These are phyloP conservation scores for Cupressus sempervirens DNA, from an alignment of 75 land plant genomes.

Conservation along the genomic window DNA sequence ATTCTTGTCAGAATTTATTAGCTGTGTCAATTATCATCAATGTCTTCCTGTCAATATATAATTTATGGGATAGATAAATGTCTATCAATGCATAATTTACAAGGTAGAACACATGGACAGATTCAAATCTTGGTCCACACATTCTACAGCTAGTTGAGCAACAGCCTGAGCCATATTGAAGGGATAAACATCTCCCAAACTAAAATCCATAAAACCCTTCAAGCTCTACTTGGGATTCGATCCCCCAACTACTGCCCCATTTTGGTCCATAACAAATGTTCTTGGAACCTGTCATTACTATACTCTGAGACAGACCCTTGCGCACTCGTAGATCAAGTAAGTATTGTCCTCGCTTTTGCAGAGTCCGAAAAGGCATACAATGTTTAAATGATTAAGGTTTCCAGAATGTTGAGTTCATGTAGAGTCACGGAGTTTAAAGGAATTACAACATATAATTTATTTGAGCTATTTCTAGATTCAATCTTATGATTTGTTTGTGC, in stretches of 20 bases:
- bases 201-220: constrained; percentile 27
- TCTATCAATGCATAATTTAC: no score
- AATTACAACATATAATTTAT: no score
- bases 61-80: no score
- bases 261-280: constrained; percentile 12
- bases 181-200: constrained; percentile 20
- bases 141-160: constrained; percentile 27
- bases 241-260: constrained; percentile 25
- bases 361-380: constrained; percentile 55
- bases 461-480: no score
- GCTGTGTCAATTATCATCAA: no score
- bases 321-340: constrained; percentile 66
- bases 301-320: constrained; percentile 33
- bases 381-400: constrained; percentile 47
- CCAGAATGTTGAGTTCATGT: constrained; percentile 57
- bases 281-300: background rate
- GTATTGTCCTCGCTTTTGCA: constrained; percentile 32
- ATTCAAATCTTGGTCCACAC: constrained; percentile 30
- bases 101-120: no score
- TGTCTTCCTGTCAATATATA: no score
- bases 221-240: constrained; percentile 18
- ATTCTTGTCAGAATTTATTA: no score
- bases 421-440: no score
- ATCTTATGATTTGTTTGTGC: no score
- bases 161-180: constrained; percentile 26